Percentiles rank a stretch among this genome's conserved stretches.
Evolutionary conservation across 805 yeast genomes (phyloP).

Genomic region (Yamadazyma tumulicola): DNA sequence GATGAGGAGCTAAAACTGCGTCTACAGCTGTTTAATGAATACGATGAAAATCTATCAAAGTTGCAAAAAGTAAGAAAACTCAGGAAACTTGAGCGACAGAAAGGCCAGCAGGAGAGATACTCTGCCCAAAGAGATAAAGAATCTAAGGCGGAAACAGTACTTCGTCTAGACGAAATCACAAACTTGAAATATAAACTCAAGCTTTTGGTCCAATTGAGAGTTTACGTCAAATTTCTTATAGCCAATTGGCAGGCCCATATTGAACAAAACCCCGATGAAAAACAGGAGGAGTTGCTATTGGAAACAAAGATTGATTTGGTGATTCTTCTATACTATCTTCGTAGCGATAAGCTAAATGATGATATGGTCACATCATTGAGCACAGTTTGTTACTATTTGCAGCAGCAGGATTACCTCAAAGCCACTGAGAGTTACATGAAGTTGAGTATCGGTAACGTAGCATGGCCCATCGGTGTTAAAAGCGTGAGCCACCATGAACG

Average conservation of each 20-base stretch:
- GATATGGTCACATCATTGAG: constrained; percentile 53
- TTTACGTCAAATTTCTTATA: constrained; percentile 45
- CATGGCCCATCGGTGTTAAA: constrained; percentile 89
- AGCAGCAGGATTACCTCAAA: constrained; percentile 42
- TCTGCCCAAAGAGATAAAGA: constrained; percentile 26
- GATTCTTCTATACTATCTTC: constrained; percentile 41
- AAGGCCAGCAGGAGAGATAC: constrained; percentile 18
- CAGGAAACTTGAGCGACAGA: constrained; percentile 9
- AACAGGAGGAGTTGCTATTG: constrained; percentile 16
- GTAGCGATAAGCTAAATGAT: constrained; percentile 34
- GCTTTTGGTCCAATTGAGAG: constrained; percentile 41
- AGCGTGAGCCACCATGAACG: constrained; percentile 79
- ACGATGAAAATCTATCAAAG: constrained; percentile 12
- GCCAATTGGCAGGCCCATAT: constrained; percentile 35
- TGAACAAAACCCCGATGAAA: not conserved
- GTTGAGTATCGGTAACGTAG: constrained; percentile 80
- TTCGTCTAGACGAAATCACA: constrained; percentile 30
- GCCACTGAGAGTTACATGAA: constrained; percentile 72
- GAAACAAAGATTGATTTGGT: constrained; percentile 48
- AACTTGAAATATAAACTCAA: constrained; percentile 15
- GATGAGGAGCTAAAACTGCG: constrained; percentile 22
- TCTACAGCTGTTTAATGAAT: constrained; percentile 18
- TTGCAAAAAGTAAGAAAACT: constrained; percentile 18
- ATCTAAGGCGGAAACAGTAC: constrained; percentile 10
- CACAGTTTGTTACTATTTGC: constrained; percentile 60